These are phyloP conservation scores for Saxophila tyrrhenica DNA, from an alignment of 495 filamentous ascomycete genomes.

Conservation along the genomic window DNA sequence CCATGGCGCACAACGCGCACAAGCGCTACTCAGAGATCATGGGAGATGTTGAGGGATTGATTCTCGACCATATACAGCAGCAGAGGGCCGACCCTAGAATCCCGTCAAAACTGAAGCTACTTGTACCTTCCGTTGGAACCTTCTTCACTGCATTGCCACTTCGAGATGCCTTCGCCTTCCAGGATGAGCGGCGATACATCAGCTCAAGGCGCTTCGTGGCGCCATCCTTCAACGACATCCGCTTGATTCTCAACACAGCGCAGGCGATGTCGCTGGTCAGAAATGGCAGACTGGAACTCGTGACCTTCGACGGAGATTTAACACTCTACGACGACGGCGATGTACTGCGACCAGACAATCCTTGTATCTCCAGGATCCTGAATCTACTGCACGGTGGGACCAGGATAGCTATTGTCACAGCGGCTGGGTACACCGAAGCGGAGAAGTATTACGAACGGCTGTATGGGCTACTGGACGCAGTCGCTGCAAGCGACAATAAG, in stretches of 20 bases:
- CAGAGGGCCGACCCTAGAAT: conserved; percentile 16
- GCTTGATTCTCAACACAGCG: conserved; percentile 84
- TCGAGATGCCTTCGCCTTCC: conserved; percentile 80
- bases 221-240: conserved; percentile 94
- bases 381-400: conserved; percentile 49
- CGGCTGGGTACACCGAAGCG: conserved; percentile 86
- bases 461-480: conserved; percentile 69
- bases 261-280: conserved; percentile 77
- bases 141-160: conserved; percentile 86
- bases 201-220: conserved; percentile 87
- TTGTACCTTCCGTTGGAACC: conserved; percentile 77
- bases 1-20: conserved; percentile 56
- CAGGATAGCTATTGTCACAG: conserved; percentile 89
- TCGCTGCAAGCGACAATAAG: conserved; percentile 55
- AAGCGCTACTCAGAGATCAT: conserved; percentile 90
- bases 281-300: conserved; percentile 57
- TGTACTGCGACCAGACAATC: conserved; percentile 57
- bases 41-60: conserved; percentile 79
- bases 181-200: conserved; percentile 75
- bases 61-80: conserved; percentile 77
- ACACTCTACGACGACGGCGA: conserved; percentile 93
- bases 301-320: conserved; percentile 96
- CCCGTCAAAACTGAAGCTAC: conserved; percentile 83
- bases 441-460: conserved; percentile 73
- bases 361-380: conserved; percentile 68